phyloP scores from a whole-genome alignment of 2,329 filamentous ascomycete genomes.

The Ascochyta viciae-villosae region DNA sequence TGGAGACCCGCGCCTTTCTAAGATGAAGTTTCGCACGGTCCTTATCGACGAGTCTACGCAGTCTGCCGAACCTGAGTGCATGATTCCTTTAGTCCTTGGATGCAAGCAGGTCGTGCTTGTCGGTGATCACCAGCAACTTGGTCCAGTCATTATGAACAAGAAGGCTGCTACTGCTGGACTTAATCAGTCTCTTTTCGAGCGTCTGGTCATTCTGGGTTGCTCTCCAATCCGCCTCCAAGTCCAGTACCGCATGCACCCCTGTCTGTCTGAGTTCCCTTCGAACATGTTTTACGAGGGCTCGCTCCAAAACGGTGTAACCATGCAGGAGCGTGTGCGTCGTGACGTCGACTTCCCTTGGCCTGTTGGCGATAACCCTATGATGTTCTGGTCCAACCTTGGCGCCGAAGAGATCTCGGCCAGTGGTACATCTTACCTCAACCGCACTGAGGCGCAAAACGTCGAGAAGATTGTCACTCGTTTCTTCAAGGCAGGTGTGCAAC shows the following conservation, averaged over 20 bases:
- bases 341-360: constrained; percentile 99
- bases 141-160: constrained; percentile 99
- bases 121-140: constrained; percentile 96
- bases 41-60: constrained; percentile 98
- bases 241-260: constrained; percentile 99
- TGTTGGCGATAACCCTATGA: constrained; percentile 92
- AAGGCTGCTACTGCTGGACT: constrained; percentile 97
- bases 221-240: constrained; percentile 93
- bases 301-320: constrained; percentile 94
- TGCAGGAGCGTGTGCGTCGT: constrained; percentile 83
- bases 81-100: constrained; percentile 95
- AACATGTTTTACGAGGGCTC: constrained; percentile 99
- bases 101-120: constrained; percentile 99
- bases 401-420: constrained; percentile 98
- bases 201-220: constrained; percentile 88
- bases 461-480: constrained; percentile 99
- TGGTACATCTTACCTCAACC: constrained; percentile 96
- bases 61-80: constrained; percentile 96
- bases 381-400: constrained; percentile 99
- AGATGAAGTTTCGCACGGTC: constrained; percentile 98
- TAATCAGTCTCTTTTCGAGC: constrained; percentile 98
- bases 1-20: constrained; percentile 90
- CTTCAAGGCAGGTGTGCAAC: constrained; percentile 98
- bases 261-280: constrained; percentile 93
- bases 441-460: constrained; percentile 94